These are phyloP conservation scores for Exophiala calicioides DNA, from an alignment of 2,329 filamentous ascomycete genomes.

Conservation along the genomic window DNA sequence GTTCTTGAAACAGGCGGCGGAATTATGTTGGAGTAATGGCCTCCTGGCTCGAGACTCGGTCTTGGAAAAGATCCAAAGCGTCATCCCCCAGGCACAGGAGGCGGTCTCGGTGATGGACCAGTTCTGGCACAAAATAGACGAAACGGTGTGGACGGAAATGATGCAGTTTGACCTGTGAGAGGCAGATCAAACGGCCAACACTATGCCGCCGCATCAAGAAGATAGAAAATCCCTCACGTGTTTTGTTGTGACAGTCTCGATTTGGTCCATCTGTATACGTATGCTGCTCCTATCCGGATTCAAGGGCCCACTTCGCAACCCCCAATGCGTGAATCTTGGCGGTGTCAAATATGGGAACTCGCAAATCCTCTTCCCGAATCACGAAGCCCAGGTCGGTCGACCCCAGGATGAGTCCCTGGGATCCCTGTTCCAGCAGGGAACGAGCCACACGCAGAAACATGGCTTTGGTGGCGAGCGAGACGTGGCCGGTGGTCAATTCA, in stretches of 20 bases:
- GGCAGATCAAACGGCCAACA: background rate
- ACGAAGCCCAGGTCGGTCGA: conserved; percentile 21
- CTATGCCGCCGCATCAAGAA: too few relatives aligned
- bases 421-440: conserved; percentile 5
- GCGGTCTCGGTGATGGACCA: conserved; percentile 4
- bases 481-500: conserved; percentile 5
- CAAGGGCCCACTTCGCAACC: conserved; percentile 12
- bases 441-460: background rate
- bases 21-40: conserved; percentile 19
- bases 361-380: conserved; percentile 12
- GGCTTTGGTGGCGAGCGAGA: background rate
- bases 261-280: too few relatives aligned
- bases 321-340: conserved; percentile 11
- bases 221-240: too few relatives aligned
- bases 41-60: conserved; percentile 6
- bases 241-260: too few relatives aligned
- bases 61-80: conserved; percentile 10
- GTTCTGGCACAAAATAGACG: conserved; percentile 11
- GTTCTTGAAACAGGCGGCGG: conserved; percentile 10
- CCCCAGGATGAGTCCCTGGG: conserved; percentile 16
- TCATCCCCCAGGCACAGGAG: conserved; percentile 14
- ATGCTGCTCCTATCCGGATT: too few relatives aligned
- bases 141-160: conserved; percentile 11
- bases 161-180: background rate
- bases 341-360: conserved; percentile 17